phyloP scores from a whole-genome alignment of 495 filamentous ascomycete genomes.

The Aspergillus diversus region DNA sequence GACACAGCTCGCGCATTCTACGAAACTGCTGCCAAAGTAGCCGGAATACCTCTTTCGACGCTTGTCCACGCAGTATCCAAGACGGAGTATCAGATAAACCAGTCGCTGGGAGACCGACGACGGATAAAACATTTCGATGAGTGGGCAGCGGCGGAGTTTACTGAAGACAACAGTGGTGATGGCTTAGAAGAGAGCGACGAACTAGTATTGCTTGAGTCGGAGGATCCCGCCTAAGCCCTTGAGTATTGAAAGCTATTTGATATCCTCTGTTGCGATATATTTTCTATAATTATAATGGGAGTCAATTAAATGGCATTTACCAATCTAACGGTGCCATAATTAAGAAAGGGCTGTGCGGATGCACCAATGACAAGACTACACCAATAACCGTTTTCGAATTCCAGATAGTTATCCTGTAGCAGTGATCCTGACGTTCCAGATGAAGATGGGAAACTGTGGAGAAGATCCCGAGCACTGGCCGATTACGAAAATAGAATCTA shows the following conservation, averaged over 20 bases:
- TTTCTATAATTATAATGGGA: too few species aligned
- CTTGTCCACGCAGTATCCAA: conserved; percentile 52
- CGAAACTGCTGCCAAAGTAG: conserved; percentile 53
- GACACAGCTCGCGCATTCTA: conserved; percentile 58
- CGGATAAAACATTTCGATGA: conserved; percentile 35
- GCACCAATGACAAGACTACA: too few species aligned
- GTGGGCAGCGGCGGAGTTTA: conserved; percentile 21
- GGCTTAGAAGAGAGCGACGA: conserved; percentile 33
- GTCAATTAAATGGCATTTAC: too few species aligned
- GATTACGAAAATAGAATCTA: conserved; percentile 8
- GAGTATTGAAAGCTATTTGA: too few species aligned
- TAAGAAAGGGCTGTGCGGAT: too few species aligned
- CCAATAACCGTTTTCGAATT: too few species aligned
- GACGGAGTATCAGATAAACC: conserved; percentile 48
- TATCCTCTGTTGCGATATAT: too few species aligned
- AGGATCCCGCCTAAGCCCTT: not conserved
- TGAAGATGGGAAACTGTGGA: conserved; percentile 11
- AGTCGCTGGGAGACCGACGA: conserved; percentile 43
- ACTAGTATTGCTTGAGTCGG: conserved; percentile 15
- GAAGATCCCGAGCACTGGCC: conserved; percentile 10
- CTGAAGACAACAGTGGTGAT: conserved; percentile 27
- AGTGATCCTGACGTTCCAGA: conserved; percentile 11
- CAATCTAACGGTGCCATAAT: too few species aligned
- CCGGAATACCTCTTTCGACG: conserved; percentile 50
- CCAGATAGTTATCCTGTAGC: too few species aligned